A percentile compares a stretch with the other conserved stretches of the same genome.
Evolutionary conservation across 129 eudicot species (phyloP).

Genomic region (Centrapalus pauciflorus): DNA sequence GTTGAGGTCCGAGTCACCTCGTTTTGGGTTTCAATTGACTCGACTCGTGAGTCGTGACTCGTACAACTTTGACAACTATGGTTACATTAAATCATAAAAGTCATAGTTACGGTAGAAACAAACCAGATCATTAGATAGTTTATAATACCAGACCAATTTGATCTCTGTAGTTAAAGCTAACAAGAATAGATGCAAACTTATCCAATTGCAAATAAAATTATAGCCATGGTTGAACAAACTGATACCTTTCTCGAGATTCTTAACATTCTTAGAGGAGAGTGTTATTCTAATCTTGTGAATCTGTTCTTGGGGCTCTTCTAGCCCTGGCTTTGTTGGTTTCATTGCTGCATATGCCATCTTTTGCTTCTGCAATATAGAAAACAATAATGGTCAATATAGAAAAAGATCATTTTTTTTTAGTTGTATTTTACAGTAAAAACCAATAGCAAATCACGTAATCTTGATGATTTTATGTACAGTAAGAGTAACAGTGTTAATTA

Average conservation of each 20-base stretch:
- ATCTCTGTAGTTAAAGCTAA: not conserved
- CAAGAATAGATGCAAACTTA: not conserved
- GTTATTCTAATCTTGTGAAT: constrained; percentile 91
- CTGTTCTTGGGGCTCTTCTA: constrained; percentile 69
- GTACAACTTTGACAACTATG: no score
- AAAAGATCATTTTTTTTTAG: not conserved
- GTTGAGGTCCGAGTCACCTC: no score
- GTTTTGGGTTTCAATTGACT: no score
- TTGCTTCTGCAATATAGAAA: not conserved
- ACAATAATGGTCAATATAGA: not conserved
- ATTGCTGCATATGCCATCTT: constrained; percentile 77
- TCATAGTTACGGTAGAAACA: not conserved
- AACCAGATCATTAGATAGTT: not conserved
- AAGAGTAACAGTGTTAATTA: not conserved
- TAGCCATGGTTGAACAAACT: not conserved
- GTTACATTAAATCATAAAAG: not conserved
- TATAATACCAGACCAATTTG: not conserved
- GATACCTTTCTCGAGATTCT: constrained; percentile 88
- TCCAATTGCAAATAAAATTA: not conserved
- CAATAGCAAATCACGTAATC: not conserved
- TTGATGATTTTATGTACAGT: not conserved
- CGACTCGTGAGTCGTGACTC: no score
- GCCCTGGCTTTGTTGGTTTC: constrained; percentile 81
- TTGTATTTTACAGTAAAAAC: not conserved
- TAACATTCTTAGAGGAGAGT: constrained; percentile 82